These are phyloP conservation scores for Ambrosia hybrid DNA, from an alignment of 140 eudicot genomes.

Conservation along the genomic window DNA sequence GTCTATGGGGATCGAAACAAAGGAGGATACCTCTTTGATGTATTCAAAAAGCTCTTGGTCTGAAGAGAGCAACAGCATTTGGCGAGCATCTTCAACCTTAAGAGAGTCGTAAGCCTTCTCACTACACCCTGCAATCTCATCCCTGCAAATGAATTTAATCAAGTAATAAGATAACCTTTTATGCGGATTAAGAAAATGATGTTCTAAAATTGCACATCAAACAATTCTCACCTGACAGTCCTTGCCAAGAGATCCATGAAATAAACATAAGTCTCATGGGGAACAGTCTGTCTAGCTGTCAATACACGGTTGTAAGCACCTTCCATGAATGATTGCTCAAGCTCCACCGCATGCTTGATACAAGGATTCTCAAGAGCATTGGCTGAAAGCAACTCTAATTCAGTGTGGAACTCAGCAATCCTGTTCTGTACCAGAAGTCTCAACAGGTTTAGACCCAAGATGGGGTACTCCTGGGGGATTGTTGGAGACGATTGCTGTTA, in stretches of 20 bases:
- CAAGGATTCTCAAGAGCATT: slow-evolving; percentile 80
- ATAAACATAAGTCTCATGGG: slow-evolving; percentile 90
- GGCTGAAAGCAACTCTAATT: slow-evolving; percentile 77
- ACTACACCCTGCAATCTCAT: slow-evolving; percentile 98
- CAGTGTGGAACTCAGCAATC: slow-evolving; percentile 97
- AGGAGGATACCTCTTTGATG: slow-evolving; percentile 59
- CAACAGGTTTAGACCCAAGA: slow-evolving; percentile 89
- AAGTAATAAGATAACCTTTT: background rate
- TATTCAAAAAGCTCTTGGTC: slow-evolving; percentile 74
- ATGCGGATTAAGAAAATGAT: background rate
- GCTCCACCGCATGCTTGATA: slow-evolving; percentile 90
- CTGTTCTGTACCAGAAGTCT: slow-evolving; percentile 94
- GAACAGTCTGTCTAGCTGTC: slow-evolving; percentile 92
- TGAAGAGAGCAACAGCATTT: slow-evolving; percentile 68
- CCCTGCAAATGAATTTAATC: slow-evolving; percentile 44
- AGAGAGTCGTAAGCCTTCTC: slow-evolving; percentile 95
- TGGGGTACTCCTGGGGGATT: slow-evolving; percentile 87
- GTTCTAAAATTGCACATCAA: background rate
- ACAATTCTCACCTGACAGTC: slow-evolving; percentile 70
- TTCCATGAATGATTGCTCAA: slow-evolving; percentile 98
- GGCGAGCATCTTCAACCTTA: slow-evolving; percentile 70
- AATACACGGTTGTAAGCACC: slow-evolving; percentile 96
- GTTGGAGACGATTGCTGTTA: slow-evolving; percentile 62
- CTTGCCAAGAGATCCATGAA: slow-evolving; percentile 94
- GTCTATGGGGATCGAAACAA: background rate